Evolutionary conservation across 208 protist genomes (phyloP).

Genomic region (Leishmania martiniquensis): DNA sequence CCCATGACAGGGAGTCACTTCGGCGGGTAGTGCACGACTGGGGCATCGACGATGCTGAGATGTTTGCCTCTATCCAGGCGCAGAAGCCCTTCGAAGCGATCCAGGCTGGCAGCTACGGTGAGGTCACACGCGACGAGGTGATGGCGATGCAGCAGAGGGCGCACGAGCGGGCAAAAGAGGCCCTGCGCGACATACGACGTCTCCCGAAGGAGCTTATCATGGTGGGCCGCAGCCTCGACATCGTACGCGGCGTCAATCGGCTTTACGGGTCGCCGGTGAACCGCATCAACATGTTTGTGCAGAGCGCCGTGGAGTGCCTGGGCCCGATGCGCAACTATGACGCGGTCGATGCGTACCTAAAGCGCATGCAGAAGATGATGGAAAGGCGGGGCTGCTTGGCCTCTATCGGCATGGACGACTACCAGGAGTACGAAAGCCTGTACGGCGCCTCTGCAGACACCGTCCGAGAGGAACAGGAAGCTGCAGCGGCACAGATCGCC

Average conservation of each 20-base stretch:
- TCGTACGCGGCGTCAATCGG: slow-evolving; percentile 82
- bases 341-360: slow-evolving; percentile 53
- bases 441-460: slow-evolving; percentile 45
- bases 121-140: slow-evolving; percentile 77
- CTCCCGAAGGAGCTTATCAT: slow-evolving; percentile 78
- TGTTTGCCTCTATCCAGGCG: slow-evolving; percentile 80
- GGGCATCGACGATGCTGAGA: slow-evolving; percentile 71
- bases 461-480: slow-evolving; percentile 40
- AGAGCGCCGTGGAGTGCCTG: slow-evolving; percentile 54
- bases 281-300: slow-evolving; percentile 80
- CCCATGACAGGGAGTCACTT: slow-evolving; percentile 59
- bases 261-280: slow-evolving; percentile 83
- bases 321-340: slow-evolving; percentile 66
- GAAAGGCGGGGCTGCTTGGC: slow-evolving; percentile 5
- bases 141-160: slow-evolving; percentile 49
- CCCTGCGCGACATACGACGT: slow-evolving; percentile 56
- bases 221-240: slow-evolving; percentile 77
- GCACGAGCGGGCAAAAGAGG: slow-evolving; percentile 41
- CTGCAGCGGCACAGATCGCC: slow-evolving; percentile 38
- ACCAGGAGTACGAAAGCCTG: slow-evolving; percentile 42
- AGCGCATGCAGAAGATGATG: slow-evolving; percentile 29
- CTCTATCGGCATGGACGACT: slow-evolving; percentile 8
- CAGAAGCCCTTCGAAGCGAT: slow-evolving; percentile 74
- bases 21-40: slow-evolving; percentile 55
- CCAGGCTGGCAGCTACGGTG: slow-evolving; percentile 51